These are phyloP conservation scores for Plantago ovata DNA, from an alignment of 257 asterid species.

Conservation along the genomic window DNA sequence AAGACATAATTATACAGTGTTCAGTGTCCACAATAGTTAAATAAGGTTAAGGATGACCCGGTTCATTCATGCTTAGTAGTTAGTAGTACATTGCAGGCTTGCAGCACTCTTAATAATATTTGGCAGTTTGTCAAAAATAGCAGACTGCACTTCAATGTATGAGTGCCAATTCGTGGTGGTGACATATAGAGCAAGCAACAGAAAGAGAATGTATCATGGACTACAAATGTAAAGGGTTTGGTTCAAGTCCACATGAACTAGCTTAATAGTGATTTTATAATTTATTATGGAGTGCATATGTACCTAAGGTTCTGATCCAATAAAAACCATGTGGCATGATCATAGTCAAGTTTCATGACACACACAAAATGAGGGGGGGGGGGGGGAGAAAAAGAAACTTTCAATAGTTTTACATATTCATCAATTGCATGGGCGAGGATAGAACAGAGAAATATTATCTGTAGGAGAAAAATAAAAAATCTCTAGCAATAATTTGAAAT, in stretches of 20 bases:
- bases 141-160: background rate
- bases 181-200: constrained; percentile 1
- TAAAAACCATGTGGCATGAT: background rate
- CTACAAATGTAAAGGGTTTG: background rate
- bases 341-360: background rate
- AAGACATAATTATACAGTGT: background rate
- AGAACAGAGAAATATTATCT: too few relatives aligned
- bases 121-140: background rate
- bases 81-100: too few relatives aligned
- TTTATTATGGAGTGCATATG: background rate
- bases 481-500: too few relatives aligned
- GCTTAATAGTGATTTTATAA: background rate
- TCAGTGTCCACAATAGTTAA: too few relatives aligned
- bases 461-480: too few relatives aligned
- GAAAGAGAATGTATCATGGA: background rate
- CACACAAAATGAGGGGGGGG: too few relatives aligned
- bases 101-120: too few relatives aligned
- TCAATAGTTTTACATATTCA: too few relatives aligned
- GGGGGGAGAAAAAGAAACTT: too few relatives aligned
- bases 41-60: too few relatives aligned
- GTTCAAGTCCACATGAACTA: background rate
- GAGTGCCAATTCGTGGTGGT: background rate
- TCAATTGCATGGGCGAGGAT: too few relatives aligned
- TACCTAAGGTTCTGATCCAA: background rate
- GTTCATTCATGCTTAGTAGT: too few relatives aligned